These are phyloP conservation scores for Kwoniella shandongensis DNA, from an alignment of 768 basidiomycete species.

Conservation along the genomic window DNA sequence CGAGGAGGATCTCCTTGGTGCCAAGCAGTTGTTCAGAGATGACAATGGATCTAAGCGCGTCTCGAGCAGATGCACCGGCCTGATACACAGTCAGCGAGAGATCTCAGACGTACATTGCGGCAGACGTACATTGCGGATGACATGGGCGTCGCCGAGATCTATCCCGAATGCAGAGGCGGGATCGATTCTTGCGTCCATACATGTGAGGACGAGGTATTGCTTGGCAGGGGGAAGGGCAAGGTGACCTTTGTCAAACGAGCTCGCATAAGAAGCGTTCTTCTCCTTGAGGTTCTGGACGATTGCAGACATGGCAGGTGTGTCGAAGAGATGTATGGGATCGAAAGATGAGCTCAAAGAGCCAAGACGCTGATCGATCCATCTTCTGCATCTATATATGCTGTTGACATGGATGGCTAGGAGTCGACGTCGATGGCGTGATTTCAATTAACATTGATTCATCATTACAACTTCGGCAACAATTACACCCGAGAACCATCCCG, in stretches of 20 bases:
- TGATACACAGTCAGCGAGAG: not conserved
- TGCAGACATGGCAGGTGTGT: too few species aligned
- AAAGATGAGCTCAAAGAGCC: too few species aligned
- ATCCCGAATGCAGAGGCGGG: slow-evolving; percentile 51
- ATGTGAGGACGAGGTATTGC: slow-evolving; percentile 59
- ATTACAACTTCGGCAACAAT: too few species aligned
- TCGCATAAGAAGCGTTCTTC: slow-evolving; percentile 58
- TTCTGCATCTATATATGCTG: too few species aligned
- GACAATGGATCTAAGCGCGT: slow-evolving; percentile 66
- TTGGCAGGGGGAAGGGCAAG: slow-evolving; percentile 57
- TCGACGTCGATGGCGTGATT: too few species aligned
- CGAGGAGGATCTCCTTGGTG: slow-evolving; percentile 66
- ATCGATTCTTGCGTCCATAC: slow-evolving; percentile 74
- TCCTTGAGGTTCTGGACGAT: not conserved
- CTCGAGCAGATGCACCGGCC: slow-evolving; percentile 56
- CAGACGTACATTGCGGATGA: slow-evolving; percentile 65
- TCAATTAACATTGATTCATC: too few species aligned
- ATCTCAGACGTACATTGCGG: slow-evolving; percentile 26
- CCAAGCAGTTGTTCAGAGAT: slow-evolving; percentile 73
- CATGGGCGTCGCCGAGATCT: slow-evolving; percentile 67
- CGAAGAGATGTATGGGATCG: too few species aligned
- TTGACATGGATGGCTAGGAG: too few species aligned
- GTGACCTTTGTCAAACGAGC: slow-evolving; percentile 54
- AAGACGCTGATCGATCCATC: too few species aligned
- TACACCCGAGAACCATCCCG: too few species aligned